These are phyloP conservation scores for Sphagnum contortum DNA, from an alignment of 225 moss, liverwort and hornwort species.

Conservation along the genomic window DNA sequence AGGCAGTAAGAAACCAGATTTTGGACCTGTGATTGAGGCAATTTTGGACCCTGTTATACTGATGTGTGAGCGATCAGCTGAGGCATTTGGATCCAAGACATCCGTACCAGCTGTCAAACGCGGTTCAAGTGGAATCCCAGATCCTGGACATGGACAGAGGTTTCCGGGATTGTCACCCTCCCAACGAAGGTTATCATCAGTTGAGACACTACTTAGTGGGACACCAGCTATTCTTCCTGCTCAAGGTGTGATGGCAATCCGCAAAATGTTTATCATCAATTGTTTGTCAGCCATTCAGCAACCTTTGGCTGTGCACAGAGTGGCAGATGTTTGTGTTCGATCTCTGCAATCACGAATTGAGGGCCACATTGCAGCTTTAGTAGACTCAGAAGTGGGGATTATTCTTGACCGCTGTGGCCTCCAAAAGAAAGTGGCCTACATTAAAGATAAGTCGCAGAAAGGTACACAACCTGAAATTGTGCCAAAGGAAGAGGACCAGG, in stretches of 20 bases:
- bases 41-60: slow-evolving; percentile 82
- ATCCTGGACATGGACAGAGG: slow-evolving; percentile 75
- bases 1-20: slow-evolving; percentile 78
- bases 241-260: slow-evolving; percentile 55
- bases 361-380: slow-evolving; percentile 64
- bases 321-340: slow-evolving; percentile 58
- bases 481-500: slow-evolving; percentile 68
- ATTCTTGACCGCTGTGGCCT: slow-evolving; percentile 92
- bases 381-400: slow-evolving; percentile 65
- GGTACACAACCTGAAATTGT: slow-evolving; percentile 67
- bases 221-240: slow-evolving; percentile 27
- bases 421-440: slow-evolving; percentile 72
- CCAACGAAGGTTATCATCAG: slow-evolving; percentile 62
- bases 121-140: slow-evolving; percentile 48
- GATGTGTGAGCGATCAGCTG: slow-evolving; percentile 97
- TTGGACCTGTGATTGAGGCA: slow-evolving; percentile 74
- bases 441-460: slow-evolving; percentile 65
- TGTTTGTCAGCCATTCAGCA: slow-evolving; percentile 93
- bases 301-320: slow-evolving; percentile 62
- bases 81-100: slow-evolving; percentile 54
- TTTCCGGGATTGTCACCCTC: slow-evolving; percentile 36
- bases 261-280: slow-evolving; percentile 86
- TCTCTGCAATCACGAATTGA: slow-evolving; percentile 63
- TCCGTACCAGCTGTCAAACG: slow-evolving; percentile 50
- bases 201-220: slow-evolving; percentile 47